Evolutionary conservation across 2,329 filamentous ascomycete genomes (phyloP), one percentile per base, ranked within the genome.

Genomic region (Endothia cerciana): DNA sequence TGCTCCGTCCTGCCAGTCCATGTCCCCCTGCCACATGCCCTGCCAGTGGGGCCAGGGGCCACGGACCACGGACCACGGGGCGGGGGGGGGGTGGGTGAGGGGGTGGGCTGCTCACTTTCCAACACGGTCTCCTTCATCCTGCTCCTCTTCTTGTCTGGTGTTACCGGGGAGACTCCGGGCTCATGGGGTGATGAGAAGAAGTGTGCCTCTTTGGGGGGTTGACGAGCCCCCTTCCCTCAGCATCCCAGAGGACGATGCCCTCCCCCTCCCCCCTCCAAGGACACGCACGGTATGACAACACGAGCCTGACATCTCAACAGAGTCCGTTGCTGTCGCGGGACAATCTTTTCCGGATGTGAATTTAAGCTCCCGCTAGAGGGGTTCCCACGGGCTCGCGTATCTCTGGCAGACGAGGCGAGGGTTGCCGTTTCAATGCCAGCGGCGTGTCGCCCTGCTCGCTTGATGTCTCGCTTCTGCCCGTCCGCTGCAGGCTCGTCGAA

Each of bases 381-480:
- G 53, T 55, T 62, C 63, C 64, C 57, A 67, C 65, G 65, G 65
- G 30, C 65, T 67, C 65, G 65, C 65, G 65, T 65, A 67, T 67
- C 65, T 67, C 40, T 59, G 56, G 55, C 62, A 64, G 49, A 19
- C 30, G 49, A 64, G 51, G 62, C 58, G 62, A 67, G 63, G 49
- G 62, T 51, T 63, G 61, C 58, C 65, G 62, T 58, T 55, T 43
- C 38, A 22, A 43, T 60, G 28, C 55, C 58, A 64, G 60, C 60
- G 61, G 60, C 65, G 36, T 62, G 41, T 51, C 22, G 53, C 43
- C 43, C 17, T 49, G 36, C 47, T 56, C 60, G 60, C 60, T 62
- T 62, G 47, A 22, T 55, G 60, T 62, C 60, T 62, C 60, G 60
- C 60, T 62, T 62, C 60, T 56, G 60, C 60, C 47, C 60, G 60